Evolutionary conservation across 129 eudicot genomes (phyloP).

Genomic region (Lactuca sativa): DNA sequence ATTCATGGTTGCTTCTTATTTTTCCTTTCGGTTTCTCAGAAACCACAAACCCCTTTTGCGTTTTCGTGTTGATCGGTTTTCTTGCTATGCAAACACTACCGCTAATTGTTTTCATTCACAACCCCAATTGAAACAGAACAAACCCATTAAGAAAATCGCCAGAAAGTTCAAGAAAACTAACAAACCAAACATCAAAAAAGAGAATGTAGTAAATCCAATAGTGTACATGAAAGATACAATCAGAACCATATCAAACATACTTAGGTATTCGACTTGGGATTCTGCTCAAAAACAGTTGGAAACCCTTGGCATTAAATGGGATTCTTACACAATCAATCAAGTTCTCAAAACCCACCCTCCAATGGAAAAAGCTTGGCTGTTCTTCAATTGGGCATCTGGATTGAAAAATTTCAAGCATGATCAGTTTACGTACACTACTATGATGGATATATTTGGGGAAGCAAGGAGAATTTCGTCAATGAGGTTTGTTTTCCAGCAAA

Average conservation of each 20-base stretch:
- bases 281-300: conserved; percentile 65
- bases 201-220: conserved; percentile 37
- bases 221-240: conserved; percentile 59
- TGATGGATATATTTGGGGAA: conserved; percentile 96
- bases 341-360: conserved; percentile 95
- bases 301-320: conserved; percentile 64
- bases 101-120: conserved; percentile 30
- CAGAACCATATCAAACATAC: conserved; percentile 49
- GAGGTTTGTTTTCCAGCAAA: conserved; percentile 66
- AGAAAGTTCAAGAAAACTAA: conserved; percentile 28
- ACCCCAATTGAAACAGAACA: conserved; percentile 29
- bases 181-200: conserved; percentile 33
- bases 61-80: conserved; percentile 6
- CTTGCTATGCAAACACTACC: conserved; percentile 13
- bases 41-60: conserved; percentile 26
- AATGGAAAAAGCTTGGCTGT: conserved; percentile 87
- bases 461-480: conserved; percentile 79
- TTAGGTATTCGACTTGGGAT: conserved; percentile 77
- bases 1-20: conserved; percentile 43
- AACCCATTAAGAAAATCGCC: conserved; percentile 23
- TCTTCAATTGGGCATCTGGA: conserved; percentile 76
- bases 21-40: conserved; percentile 26
- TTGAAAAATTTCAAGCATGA: conserved; percentile 70
- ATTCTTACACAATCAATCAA: conserved; percentile 79
- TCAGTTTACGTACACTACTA: conserved; percentile 84